A percentile compares a stretch with the other conserved stretches of the same genome.
phyloP scores from a whole-genome alignment of 331 rosid genomes.

The Arachis monticola region DNA sequence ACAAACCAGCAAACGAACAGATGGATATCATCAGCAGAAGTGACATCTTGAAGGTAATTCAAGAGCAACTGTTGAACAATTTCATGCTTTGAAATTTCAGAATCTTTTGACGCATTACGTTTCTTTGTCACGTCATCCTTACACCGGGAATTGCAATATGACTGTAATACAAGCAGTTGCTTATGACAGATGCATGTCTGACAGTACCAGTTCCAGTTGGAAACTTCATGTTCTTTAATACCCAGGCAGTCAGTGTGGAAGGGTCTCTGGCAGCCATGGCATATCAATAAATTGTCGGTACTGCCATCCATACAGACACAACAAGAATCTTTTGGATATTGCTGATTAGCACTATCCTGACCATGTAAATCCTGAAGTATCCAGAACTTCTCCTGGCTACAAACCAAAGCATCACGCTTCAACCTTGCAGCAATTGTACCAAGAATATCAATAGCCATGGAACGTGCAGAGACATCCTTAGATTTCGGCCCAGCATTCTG shows the following conservation, averaged over 20 bases:
- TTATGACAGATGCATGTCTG: slow-evolving; percentile 81
- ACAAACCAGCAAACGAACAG: slow-evolving; percentile 91
- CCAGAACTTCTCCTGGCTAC: slow-evolving; percentile 83
- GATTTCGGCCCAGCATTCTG: slow-evolving; percentile 93
- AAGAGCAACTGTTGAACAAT: slow-evolving; percentile 91
- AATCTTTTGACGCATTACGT: slow-evolving; percentile 44
- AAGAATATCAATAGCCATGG: slow-evolving; percentile 94
- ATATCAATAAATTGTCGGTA: slow-evolving; percentile 58
- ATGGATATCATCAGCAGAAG: slow-evolving; percentile 85
- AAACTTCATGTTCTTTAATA: slow-evolving; percentile 71
- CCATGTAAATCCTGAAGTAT: slow-evolving; percentile 67
- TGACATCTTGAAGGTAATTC: slow-evolving; percentile 84
- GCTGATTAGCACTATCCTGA: slow-evolving; percentile 49
- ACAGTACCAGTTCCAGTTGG: slow-evolving; percentile 81
- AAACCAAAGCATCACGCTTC: slow-evolving; percentile 89
- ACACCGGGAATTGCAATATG: slow-evolving; percentile 79
- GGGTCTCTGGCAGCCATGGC: slow-evolving; percentile 79
- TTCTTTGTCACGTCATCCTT: slow-evolving; percentile 61
- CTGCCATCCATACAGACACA: slow-evolving; percentile 74
- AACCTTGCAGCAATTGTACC: slow-evolving; percentile 99
- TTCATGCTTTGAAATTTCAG: slow-evolving; percentile 63
- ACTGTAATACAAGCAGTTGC: slow-evolving; percentile 80
- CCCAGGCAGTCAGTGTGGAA: slow-evolving; percentile 91
- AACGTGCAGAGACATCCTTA: slow-evolving; percentile 83
- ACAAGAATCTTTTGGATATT: slow-evolving; percentile 66